These are phyloP conservation scores for Penicillium subrubescens DNA, from an alignment of 495 filamentous ascomycete species.

Conservation along the genomic window DNA sequence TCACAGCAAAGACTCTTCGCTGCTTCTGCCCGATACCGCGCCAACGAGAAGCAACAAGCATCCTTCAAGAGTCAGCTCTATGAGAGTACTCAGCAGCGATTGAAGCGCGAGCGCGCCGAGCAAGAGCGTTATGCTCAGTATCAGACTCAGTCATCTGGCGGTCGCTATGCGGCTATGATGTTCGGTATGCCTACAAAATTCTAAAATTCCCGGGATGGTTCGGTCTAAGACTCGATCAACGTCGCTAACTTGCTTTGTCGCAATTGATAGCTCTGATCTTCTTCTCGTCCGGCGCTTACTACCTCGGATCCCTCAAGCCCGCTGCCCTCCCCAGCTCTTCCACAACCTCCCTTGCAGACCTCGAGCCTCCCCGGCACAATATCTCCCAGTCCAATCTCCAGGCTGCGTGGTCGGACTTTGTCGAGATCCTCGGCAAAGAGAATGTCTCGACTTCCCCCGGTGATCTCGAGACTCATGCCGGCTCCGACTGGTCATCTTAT, in stretches of 20 bases:
- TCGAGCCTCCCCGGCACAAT: slow-evolving; percentile 67
- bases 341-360: slow-evolving; percentile 66
- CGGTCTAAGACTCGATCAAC: not conserved
- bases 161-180: slow-evolving; percentile 61
- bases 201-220: not conserved
- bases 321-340: slow-evolving; percentile 65
- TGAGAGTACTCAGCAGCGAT: slow-evolving; percentile 74
- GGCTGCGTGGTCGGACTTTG: slow-evolving; percentile 92
- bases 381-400: slow-evolving; percentile 75
- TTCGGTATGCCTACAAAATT: slow-evolving; percentile 53
- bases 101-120: slow-evolving; percentile 73
- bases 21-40: slow-evolving; percentile 19
- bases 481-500: slow-evolving; percentile 90
- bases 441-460: slow-evolving; percentile 75
- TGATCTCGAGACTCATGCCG: slow-evolving; percentile 72
- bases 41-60: slow-evolving; percentile 33
- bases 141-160: slow-evolving; percentile 52
- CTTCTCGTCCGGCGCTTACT: slow-evolving; percentile 67
- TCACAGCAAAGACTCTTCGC: slow-evolving; percentile 28
- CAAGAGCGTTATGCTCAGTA: slow-evolving; percentile 64
- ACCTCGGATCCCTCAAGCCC: slow-evolving; percentile 64
- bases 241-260: slow-evolving; percentile 5
- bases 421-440: slow-evolving; percentile 77
- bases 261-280: slow-evolving; percentile 52
- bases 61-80: slow-evolving; percentile 87